Percentiles rank a stretch among this genome's conserved stretches.
phyloP scores from a whole-genome alignment of 2,329 filamentous ascomycete genomes.

The Sporothrix luriei region DNA sequence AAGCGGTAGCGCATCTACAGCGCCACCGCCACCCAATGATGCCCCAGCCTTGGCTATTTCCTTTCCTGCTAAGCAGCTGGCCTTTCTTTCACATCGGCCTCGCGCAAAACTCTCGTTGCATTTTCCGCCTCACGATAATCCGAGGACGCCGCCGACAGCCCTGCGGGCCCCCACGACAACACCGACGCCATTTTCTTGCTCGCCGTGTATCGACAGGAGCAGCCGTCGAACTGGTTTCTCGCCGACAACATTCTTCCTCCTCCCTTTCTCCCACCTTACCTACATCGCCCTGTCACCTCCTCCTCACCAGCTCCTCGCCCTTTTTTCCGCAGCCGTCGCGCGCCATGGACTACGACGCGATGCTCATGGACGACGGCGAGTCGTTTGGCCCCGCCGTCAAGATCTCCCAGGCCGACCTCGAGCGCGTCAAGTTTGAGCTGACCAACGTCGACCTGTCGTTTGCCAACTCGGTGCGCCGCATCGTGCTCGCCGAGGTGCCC shows the following conservation, averaged over 20 bases:
- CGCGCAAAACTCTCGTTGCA: constrained; percentile 11
- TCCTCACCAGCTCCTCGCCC: neutral
- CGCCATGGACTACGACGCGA: constrained; percentile 61
- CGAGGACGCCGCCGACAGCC: neutral
- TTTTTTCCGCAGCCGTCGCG: neutral
- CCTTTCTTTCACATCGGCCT: constrained; percentile 8
- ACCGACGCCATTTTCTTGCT: neutral
- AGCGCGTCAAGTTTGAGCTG: constrained; percentile 88
- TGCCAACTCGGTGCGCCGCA: constrained; percentile 87
- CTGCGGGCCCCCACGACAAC: neutral
- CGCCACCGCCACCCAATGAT: constrained; percentile 22
- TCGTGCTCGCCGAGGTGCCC: constrained; percentile 91
- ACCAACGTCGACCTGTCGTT: constrained; percentile 86
- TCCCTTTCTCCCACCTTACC: neutral
- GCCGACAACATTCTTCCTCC: neutral
- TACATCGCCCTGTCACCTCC: neutral
- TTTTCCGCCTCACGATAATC: neutral
- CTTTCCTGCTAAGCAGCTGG: constrained; percentile 1
- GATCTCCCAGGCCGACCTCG: constrained; percentile 71
- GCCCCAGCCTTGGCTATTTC: neutral
- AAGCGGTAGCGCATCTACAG: neutral
- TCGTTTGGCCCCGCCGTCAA: constrained; percentile 60
- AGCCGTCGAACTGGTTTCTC: neutral
- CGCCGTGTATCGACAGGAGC: too few relatives aligned
- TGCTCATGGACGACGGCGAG: constrained; percentile 60